phyloP scores from a whole-genome alignment of 2,329 filamentous ascomycete genomes.

The Calonectria ilicicola region DNA sequence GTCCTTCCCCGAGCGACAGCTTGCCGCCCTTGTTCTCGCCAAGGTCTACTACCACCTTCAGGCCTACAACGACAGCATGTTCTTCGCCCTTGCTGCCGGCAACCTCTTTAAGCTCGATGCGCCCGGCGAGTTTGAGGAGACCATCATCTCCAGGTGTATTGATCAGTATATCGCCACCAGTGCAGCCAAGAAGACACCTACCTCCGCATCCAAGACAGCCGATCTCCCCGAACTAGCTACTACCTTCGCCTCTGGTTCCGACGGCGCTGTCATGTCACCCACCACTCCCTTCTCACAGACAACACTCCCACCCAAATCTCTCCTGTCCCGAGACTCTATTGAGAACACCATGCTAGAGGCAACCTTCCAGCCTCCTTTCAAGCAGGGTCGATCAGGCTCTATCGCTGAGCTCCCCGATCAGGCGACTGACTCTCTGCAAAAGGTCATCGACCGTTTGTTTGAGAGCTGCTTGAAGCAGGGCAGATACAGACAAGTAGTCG shows the following conservation, averaged over 20 bases:
- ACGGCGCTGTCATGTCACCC: conserved; percentile 84
- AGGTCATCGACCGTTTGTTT: conserved; percentile 89
- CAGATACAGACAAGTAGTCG: conserved; percentile 94
- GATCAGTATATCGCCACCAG: conserved; percentile 93
- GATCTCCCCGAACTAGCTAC: conserved; percentile 80
- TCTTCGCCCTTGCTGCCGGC: conserved; percentile 93
- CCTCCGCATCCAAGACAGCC: conserved; percentile 56
- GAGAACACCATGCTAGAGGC: conserved; percentile 73
- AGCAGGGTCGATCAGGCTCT: conserved; percentile 66
- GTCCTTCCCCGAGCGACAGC: conserved; percentile 90
- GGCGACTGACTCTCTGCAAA: conserved; percentile 83
- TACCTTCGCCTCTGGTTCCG: conserved; percentile 78
- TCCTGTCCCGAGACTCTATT: conserved; percentile 85
- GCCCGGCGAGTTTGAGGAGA: conserved; percentile 96
- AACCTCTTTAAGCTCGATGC: conserved; percentile 94
- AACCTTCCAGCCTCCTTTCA: conserved; percentile 64
- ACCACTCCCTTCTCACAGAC: conserved; percentile 97
- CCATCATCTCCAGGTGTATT: conserved; percentile 97
- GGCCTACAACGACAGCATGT: conserved; percentile 99
- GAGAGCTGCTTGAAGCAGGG: conserved; percentile 88
- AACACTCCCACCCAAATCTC: conserved; percentile 90
- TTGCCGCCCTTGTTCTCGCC: conserved; percentile 92
- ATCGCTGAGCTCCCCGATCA: conserved; percentile 76
- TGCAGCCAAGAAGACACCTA: conserved; percentile 61
- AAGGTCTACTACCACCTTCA: conserved; percentile 99